Base-by-base conservation (phyloP, 768 basidiomycete genomes). In the Psilocybe subaeruginosa region DNA sequence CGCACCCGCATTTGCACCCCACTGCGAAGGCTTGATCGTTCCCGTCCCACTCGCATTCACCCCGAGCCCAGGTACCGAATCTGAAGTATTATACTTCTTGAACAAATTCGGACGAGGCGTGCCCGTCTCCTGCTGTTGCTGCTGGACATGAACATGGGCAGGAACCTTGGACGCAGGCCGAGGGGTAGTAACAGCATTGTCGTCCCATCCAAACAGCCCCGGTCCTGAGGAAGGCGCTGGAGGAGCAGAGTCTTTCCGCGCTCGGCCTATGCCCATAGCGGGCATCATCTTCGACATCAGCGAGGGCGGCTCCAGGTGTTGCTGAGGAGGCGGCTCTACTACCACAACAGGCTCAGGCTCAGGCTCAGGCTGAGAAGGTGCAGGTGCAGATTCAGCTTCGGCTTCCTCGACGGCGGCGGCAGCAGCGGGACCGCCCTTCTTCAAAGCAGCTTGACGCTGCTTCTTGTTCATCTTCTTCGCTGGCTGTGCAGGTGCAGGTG, bases 401-500 rank as follows among this genome's bases (percentile, higher is more conserved):
- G 57, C 60, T 60, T 58, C 64, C 37, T 64, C 59, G 19, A 41
- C 55, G 51, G 39, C 33, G 6, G 64, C 62, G 7, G 54, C 61
- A n/a, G 49, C 37, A 33, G 62, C 46, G 5, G 54, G 52, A 31
- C 52, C 60, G 14, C 59, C 61, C 35, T 70, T 70, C 56, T 70
- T 71, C 53, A 62, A 59, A 31, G 59, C 54, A n/a, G 61, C 66
- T 51, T 69, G 74, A 5, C 72, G 73, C 39, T 72, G 73, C 54
- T 76, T 74, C 55, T 77, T 76, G 43, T 56, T 66, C 51, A 60
- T 58, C 64, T 72, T 76, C 65, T 76, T 76, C 3, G 64, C 64
- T 8, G 62, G 35, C 16, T 65, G 29, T 1, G 60, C 53, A 9
- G 64, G 56, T 33, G 59, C 56, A 8, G 65, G 33, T n/a, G 59